Conservation (phyloP, 805 yeast species). For the Ogataea populi-albae region DNA sequence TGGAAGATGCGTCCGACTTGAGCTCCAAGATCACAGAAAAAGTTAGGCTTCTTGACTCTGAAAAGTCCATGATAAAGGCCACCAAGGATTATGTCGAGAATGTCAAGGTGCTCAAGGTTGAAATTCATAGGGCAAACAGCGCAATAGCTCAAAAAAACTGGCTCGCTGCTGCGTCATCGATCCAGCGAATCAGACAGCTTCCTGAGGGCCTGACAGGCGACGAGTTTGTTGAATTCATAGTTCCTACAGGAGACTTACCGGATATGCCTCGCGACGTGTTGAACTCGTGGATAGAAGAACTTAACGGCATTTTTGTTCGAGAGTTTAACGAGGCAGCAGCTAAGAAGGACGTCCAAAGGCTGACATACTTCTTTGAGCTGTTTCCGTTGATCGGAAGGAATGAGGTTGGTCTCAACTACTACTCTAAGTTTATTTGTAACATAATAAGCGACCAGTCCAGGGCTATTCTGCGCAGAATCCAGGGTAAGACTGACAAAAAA, state of each 20-base stretch:
- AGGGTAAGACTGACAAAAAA: constrained; percentile 34
- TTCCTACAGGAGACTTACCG: constrained; percentile 84
- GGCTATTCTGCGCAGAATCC: constrained; percentile 50
- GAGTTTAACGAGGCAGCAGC: constrained; percentile 73
- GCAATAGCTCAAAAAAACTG: constrained; percentile 71
- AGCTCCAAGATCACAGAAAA: constrained; percentile 67
- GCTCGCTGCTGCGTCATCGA: constrained; percentile 73
- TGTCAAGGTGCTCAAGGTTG: constrained; percentile 62
- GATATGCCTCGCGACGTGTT: constrained; percentile 66
- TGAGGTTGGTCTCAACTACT: constrained; percentile 69
- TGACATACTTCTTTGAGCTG: constrained; percentile 78
- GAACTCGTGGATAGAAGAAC: constrained; percentile 53
- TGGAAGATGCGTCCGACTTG: constrained; percentile 59
- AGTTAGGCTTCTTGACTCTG: constrained; percentile 67
- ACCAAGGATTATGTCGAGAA: constrained; percentile 64
- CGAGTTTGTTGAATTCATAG: constrained; percentile 70
- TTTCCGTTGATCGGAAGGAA: constrained; percentile 83
- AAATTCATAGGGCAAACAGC: constrained; percentile 60
- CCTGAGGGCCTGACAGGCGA: constrained; percentile 57
- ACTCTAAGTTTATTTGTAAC: constrained; percentile 81
- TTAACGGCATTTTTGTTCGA: constrained; percentile 53
- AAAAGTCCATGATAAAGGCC: constrained; percentile 58
- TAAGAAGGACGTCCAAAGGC: constrained; percentile 57
- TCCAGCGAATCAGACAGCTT: constrained; percentile 49
- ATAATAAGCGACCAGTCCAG: constrained; percentile 80